These are phyloP conservation scores for Barnettozyma hawaiiensis DNA, from an alignment of 1,139 yeast genomes.

Conservation along the genomic window DNA sequence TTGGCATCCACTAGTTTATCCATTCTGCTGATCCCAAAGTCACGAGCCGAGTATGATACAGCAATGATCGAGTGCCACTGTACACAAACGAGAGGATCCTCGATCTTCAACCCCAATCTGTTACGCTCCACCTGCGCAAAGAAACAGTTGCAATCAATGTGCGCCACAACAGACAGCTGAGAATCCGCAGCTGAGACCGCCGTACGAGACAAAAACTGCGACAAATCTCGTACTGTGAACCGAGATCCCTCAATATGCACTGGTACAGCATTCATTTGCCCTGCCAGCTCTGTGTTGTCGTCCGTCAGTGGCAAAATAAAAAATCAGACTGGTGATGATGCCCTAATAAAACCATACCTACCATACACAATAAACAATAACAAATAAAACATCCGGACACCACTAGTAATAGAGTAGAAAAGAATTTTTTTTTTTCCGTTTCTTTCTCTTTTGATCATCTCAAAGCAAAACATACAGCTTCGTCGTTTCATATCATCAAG, in stretches of 20 bases:
- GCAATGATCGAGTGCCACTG: slow-evolving; percentile 93
- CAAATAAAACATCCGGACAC: too few species aligned
- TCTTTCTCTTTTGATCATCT: too few species aligned
- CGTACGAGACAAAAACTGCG: slow-evolving; percentile 42
- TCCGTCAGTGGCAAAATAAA: neutral
- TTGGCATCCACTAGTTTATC: slow-evolving; percentile 64
- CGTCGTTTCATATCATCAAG: neutral
- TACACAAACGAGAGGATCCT: slow-evolving; percentile 87
- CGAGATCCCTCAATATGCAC: slow-evolving; percentile 21
- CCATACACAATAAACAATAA: too few species aligned
- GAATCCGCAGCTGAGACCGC: slow-evolving; percentile 47
- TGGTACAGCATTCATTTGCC: neutral
- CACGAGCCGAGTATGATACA: slow-evolving; percentile 82
- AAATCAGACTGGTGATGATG: too few species aligned
- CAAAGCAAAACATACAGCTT: neutral
- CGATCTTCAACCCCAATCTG: slow-evolving; percentile 54
- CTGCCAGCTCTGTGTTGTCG: too few species aligned
- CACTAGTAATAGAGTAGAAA: too few species aligned
- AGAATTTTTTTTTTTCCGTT: too few species aligned
- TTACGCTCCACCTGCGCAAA: slow-evolving; percentile 92
- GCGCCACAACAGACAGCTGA: slow-evolving; percentile 77
- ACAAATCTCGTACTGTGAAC: slow-evolving; percentile 44
- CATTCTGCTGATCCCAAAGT: slow-evolving; percentile 75
- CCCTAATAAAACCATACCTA: too few species aligned
- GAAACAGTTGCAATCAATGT: slow-evolving; percentile 89